Evolutionary conservation across 1,139 yeast species (phyloP), one percentile per base, ranked within the genome.

Genomic region (Kurtzmaniella quercitrusa): DNA sequence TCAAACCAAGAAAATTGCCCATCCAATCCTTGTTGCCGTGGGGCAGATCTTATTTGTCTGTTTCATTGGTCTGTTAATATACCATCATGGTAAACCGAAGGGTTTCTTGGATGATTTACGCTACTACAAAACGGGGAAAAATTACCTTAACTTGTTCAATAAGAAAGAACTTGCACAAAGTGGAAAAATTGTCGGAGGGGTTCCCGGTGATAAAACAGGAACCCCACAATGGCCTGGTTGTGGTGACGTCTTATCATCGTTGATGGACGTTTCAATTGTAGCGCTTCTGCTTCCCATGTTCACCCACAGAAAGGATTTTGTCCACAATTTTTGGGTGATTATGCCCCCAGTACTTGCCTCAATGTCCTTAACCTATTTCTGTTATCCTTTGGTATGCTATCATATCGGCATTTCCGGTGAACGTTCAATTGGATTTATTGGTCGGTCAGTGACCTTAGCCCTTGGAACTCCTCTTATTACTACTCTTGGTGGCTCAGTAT

Each of bases 381-480:
- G 78, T 9, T 85, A 86, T 54, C 95, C 95, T 0, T 73, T 85
- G 1, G 55, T 84, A 10, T 81, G 90, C 54, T 75, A 77, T 57
- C 74, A 75, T 11, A 64, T 86, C 31, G 91, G 90, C 0, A 81
- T 86, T 9, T 70, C 81, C 4, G 57, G 85, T 0, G 63, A 68
- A 18, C 64, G 86, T 27, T 73, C 91, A 0, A 70, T 86, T 37
- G 94, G 93, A 1, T 85, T 85, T 58, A 82, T 85, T 8, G 93
- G 93, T 1, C 70, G 95, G 48, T 82, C 89, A 10, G 89, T 83
- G n/a, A 86, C 95, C 0, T 71, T 86, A 51, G 94, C 94, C 0
- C 67, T 86, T 43, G 94, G 94, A 0, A 77, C 87, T 1, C 95
- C 95, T 0, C 72, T 85, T 49, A 80, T 84, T 9, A 65, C 65